Evolutionary conservation across 768 basidiomycete genomes (phyloP), one percentile per base, ranked within the genome.

Genomic region (Amanita inopinata): DNA sequence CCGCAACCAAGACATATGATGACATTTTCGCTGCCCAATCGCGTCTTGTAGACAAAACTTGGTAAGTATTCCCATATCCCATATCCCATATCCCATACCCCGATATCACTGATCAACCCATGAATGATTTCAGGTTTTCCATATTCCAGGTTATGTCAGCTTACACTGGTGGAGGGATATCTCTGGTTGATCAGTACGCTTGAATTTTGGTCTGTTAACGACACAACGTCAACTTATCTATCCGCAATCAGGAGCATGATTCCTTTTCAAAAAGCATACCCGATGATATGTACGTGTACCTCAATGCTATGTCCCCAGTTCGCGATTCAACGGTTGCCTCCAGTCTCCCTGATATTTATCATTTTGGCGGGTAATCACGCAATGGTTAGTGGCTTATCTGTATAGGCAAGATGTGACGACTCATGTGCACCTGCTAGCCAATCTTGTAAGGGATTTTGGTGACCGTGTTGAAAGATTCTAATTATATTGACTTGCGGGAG

Each of bases 291-390:
- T 69, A 42, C 22, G 65, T 54, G 28, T 15, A 23, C 25, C 30
- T 25, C 2, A 7, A 19, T n/a, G 10, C 20, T 22, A 3, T 33
- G 25, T 8, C 2, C 39, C 27, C 10, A 27, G 3, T 19, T 34
- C 36, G 23, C 19, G 14, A 11, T 11, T 42, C 20, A 44, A 36
- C n/a, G n/a, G n/a, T n/a, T 30, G 18, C 8, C 20, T 23, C 9
- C 42, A 74, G 71, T 80, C 51, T 58, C 68, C 22, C 54, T 83
- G 49, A 69, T 78, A 7, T 66, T 82, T 27, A 63, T 72, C 10
- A 83, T 88, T 45, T 60, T 87, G 22, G 84, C 80, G 17, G 85
- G 85, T 12, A 88, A 88, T 53, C 83, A 82, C 48, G 83, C 80
- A 0, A 64, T 81, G 56, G 81, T 83, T 43, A 52, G 78, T 68